Evolutionary conservation across 257 asterid genomes (phyloP), one percentile per base, ranked within the genome.

Genomic region (Solanum acaule): DNA sequence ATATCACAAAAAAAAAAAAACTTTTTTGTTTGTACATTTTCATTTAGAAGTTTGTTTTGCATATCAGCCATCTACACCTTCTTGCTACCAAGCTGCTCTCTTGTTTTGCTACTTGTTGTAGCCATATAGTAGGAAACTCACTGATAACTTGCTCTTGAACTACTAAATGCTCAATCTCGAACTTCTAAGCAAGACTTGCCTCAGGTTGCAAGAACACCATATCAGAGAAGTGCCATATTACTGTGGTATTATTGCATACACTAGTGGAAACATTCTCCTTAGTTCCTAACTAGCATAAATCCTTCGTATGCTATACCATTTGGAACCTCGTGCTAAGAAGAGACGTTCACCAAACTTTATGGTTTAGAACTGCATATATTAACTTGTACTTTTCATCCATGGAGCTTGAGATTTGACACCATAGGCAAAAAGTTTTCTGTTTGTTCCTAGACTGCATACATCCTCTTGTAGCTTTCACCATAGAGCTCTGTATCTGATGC

Each of bases 381-480:
- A 77, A 31, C 68, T 10, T 82, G 86, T 52, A 16, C 86, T 6
- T 31, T 49, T 44, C 65, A 10, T 82, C 70, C 22, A 49, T 33
- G 6, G 86, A 49, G 42, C 42, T 81, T 81, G 16, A 46, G 40
- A 31, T 29, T 81, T 81, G 86, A 81, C 0, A 29, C 29, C 20
- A 46, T 9, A 16, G 40, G 68, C 70, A 27, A 82, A 31, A 31
- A 1, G 31, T 31, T 14, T 0, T 49, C 27, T 86, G 12, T 49
- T 31, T 12, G 63, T 29, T 46, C 35, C 85, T 93, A 96, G 31
- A 96, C 96, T 16, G 99, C 99, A 86, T 95, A 96, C 99, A 96
- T 93, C 87, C 98, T 89, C 90, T 94, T 95, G 79, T 93, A 94
- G 35, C 93, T 90, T 84, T 95, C 98, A 42, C 93, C 92, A 38